phyloP scores from a whole-genome alignment of 495 filamentous ascomycete species.

The Aspergillus olivimuriae region DNA sequence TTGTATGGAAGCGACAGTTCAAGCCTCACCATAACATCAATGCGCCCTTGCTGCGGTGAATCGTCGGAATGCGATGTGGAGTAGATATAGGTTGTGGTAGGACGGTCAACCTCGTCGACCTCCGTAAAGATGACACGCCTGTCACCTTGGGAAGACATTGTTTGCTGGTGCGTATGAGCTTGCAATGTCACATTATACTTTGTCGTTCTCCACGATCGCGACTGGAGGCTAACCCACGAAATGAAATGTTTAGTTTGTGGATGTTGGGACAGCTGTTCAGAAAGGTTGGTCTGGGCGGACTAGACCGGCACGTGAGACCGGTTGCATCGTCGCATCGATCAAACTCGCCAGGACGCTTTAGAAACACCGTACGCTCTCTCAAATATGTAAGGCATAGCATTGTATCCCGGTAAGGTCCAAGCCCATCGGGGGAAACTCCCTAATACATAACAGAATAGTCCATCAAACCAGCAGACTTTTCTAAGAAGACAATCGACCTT shows the following conservation, averaged over 20 bases:
- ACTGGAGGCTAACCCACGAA: no score
- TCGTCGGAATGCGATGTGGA: conserved; percentile 13
- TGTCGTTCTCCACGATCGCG: no score
- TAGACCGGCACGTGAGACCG: background rate
- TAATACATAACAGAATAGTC: conserved; percentile 2
- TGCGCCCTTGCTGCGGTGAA: conserved; percentile 10
- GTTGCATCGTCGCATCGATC: no score
- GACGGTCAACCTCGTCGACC: conserved; percentile 32
- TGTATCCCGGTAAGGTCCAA: no score
- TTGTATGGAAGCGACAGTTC: background rate
- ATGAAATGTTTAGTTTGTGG: background rate
- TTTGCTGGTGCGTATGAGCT: background rate
- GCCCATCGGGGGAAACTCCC: background rate
- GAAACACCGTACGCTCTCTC: no score
- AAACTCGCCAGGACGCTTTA: no score
- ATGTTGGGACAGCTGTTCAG: no score
- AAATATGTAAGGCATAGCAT: no score
- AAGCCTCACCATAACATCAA: conserved; percentile 32
- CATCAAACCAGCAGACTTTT: conserved; percentile 18
- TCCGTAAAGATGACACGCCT: conserved; percentile 26
- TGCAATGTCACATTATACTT: no score
- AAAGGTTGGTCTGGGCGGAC: background rate
- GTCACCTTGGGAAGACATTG: conserved; percentile 16
- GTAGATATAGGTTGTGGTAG: conserved; percentile 33
- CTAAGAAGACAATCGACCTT: conserved; percentile 8